Conservation (phyloP, 306 rosid species). For the Lablab purpureus region DNA sequence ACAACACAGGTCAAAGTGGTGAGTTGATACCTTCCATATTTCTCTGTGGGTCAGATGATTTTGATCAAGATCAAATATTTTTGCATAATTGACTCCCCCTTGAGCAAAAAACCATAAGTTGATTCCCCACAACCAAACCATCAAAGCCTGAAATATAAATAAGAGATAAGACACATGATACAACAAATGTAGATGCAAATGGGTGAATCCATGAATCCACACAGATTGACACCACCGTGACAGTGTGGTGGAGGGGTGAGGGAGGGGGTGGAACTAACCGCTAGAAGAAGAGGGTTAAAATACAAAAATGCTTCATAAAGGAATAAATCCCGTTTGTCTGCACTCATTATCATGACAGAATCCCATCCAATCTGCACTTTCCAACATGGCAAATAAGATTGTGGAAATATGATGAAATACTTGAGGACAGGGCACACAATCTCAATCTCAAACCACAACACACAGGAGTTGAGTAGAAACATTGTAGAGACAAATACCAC, state of each 20-base stretch:
- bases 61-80: constrained; percentile 91
- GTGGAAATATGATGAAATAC: constrained; percentile 39
- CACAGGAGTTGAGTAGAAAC: constrained; percentile 20
- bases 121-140: constrained; percentile 99
- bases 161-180: constrained; percentile 33
- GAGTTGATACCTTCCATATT: constrained; percentile 88
- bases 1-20: constrained; percentile 33
- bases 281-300: constrained; percentile 94
- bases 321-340: constrained; percentile 86
- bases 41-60: constrained; percentile 86
- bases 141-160: constrained; percentile 75
- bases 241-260: no score
- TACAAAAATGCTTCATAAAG: constrained; percentile 97
- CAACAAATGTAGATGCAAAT: constrained; percentile 40
- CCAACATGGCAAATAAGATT: constrained; percentile 37
- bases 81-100: constrained; percentile 72
- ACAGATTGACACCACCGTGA: neutral
- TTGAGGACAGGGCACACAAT: constrained; percentile 3
- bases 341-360: constrained; percentile 99
- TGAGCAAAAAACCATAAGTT: constrained; percentile 87
- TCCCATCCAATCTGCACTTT: constrained; percentile 91
- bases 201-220: constrained; percentile 25
- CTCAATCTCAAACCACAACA: constrained; percentile 40
- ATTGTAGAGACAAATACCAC: constrained; percentile 39
- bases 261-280: constrained; percentile 64